Conservation (phyloP, 352 stramenopile genomes). For the Phytophthora chlamydospora region DNA sequence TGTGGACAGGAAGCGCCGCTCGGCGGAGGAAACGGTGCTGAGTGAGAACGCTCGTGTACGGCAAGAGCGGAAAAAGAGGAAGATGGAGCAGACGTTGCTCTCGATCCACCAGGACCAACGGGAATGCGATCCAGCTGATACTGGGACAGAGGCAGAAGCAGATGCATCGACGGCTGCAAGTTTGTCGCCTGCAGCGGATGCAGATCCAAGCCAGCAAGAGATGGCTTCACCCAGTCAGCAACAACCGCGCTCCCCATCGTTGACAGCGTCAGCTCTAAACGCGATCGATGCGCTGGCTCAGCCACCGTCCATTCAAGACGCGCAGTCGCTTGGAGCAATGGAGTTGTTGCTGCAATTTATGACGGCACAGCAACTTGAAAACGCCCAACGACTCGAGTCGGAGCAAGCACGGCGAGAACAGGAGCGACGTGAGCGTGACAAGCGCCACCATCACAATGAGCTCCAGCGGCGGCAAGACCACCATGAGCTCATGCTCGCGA, state of each 20-base stretch:
- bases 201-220: not conserved
- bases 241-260: not conserved
- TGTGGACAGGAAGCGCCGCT: slow-evolving; percentile 55
- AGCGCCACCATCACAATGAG: slow-evolving; percentile 43
- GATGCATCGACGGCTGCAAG: not conserved
- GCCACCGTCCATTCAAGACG: slow-evolving; percentile 1
- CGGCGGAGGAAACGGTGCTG: slow-evolving; percentile 52
- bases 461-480: slow-evolving; percentile 40
- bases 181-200: not conserved
- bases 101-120: slow-evolving; percentile 58
- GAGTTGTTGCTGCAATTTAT: slow-evolving; percentile 63
- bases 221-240: not conserved
- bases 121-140: too few species aligned
- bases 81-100: slow-evolving; percentile 59
- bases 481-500: slow-evolving; percentile 64
- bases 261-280: not conserved
- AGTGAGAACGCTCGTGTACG: slow-evolving; percentile 63
- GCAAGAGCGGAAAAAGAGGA: slow-evolving; percentile 65
- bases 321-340: slow-evolving; percentile 42
- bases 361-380: slow-evolving; percentile 57
- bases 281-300: not conserved
- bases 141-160: slow-evolving; percentile 1
- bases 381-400: slow-evolving; percentile 31
- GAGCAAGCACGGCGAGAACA: slow-evolving; percentile 40
- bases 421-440: slow-evolving; percentile 34